Conservation (phyloP, 306 rosid genomes). For the Dryas alaskensis region DNA sequence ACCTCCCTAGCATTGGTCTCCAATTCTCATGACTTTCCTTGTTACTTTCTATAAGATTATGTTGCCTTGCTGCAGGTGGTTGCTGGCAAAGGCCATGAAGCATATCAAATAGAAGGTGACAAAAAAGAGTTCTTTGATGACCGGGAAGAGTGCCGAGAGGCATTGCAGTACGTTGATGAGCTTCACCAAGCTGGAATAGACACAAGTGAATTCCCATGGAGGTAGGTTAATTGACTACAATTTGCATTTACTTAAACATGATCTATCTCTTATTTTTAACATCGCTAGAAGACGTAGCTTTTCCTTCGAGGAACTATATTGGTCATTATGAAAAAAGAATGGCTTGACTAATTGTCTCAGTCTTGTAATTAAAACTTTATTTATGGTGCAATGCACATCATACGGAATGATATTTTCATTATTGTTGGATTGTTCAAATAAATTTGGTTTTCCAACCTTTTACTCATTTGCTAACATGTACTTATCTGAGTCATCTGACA, state of each 20-base stretch:
- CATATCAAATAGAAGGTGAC: conserved; percentile 74
- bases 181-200: conserved; percentile 97
- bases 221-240: conserved; percentile 45
- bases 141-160: conserved; percentile 94
- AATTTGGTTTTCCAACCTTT: neutral
- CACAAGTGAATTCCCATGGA: conserved; percentile 97
- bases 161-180: conserved; percentile 89
- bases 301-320: neutral
- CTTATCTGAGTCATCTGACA: neutral
- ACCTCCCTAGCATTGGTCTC: neutral
- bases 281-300: neutral
- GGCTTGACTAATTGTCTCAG: neutral
- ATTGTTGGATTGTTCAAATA: neutral
- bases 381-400: neutral
- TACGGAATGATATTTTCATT: neutral
- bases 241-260: neutral
- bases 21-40: neutral
- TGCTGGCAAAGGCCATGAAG: conserved; percentile 93
- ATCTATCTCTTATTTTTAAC: neutral
- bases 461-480: neutral
- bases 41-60: conserved; percentile 12
- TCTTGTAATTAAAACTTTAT: neutral
- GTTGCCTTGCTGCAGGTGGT: conserved; percentile 62
- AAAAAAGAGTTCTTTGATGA: conserved; percentile 80
- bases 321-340: neutral